A percentile compares a stretch with the other conserved stretches of the same genome.
Evolutionary conservation across 768 basidiomycete species (phyloP).

Genomic region (Mycena amicta): DNA sequence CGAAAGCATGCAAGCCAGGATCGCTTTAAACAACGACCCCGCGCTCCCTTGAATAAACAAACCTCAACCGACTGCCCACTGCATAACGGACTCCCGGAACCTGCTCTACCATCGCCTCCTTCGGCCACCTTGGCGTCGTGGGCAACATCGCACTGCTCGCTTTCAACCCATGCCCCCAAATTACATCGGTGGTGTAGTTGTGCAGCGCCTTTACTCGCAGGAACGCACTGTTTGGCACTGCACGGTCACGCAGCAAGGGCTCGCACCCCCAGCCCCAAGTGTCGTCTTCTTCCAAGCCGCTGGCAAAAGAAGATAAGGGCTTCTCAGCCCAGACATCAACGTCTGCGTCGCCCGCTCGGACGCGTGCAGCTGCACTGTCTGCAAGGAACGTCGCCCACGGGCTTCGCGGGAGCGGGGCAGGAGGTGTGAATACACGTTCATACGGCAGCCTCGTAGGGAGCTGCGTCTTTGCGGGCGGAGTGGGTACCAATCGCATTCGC

Average conservation of each 20-base stretch:
- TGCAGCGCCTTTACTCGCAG: constrained; percentile 22
- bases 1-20: neutral
- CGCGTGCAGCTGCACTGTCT: constrained; percentile 1
- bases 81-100: neutral
- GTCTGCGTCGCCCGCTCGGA: constrained; percentile 2
- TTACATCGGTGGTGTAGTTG: neutral
- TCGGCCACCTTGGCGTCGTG: neutral
- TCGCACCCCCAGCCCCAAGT: neutral
- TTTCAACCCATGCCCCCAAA: neutral
- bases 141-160: neutral
- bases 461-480: neutral
- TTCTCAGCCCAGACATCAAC: neutral
- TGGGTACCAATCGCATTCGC: neutral
- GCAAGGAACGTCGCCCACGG: neutral
- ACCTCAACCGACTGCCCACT: neutral
- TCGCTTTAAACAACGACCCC: neutral
- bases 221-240: constrained; percentile 23
- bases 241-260: constrained; percentile 16
- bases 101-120: neutral
- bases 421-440: constrained; percentile 10
- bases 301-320: neutral
- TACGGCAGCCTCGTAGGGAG: constrained; percentile 16
- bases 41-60: neutral
- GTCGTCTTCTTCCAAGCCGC: neutral
- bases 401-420: neutral